Evolutionary conservation across 2,329 filamentous ascomycete genomes (phyloP).

Genomic region (Monilinia vaccinii-corymbosi): DNA sequence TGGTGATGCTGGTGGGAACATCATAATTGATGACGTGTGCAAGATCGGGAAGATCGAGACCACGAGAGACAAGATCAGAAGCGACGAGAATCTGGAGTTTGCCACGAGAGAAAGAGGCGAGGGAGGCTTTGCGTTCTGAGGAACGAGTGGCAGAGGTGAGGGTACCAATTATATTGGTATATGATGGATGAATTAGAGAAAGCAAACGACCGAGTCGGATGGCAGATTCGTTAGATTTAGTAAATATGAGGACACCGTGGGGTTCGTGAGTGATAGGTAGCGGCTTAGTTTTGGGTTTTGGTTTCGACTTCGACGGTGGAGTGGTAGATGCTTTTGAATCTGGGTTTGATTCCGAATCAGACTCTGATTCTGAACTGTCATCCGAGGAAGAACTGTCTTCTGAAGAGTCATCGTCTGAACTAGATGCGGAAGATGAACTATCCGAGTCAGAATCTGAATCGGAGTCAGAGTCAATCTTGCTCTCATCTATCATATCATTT

Average conservation of each 20-base stretch:
- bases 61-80: constrained; percentile 86
- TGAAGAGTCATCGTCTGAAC: constrained; percentile 7
- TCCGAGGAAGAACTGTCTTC: neutral
- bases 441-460: constrained; percentile 17
- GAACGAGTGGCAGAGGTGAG: constrained; percentile 74
- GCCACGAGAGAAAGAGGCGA: constrained; percentile 54
- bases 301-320: neutral
- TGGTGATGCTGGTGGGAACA: constrained; percentile 68
- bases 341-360: constrained; percentile 6
- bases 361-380: constrained; percentile 3
- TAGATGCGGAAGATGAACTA: constrained; percentile 11
- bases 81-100: constrained; percentile 71
- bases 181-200: constrained; percentile 50
- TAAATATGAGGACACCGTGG: constrained; percentile 64
- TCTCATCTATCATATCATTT: constrained; percentile 36
- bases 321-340: neutral
- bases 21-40: constrained; percentile 92
- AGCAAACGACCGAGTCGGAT: constrained; percentile 79
- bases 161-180: constrained; percentile 52
- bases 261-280: constrained; percentile 16
- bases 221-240: constrained; percentile 80
- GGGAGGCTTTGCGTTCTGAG: constrained; percentile 55
- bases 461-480: constrained; percentile 28
- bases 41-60: constrained; percentile 72
- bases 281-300: neutral